Evolutionary conservation across 768 basidiomycete genomes (phyloP).

Genomic region (Tricholoma hemisulphureum): DNA sequence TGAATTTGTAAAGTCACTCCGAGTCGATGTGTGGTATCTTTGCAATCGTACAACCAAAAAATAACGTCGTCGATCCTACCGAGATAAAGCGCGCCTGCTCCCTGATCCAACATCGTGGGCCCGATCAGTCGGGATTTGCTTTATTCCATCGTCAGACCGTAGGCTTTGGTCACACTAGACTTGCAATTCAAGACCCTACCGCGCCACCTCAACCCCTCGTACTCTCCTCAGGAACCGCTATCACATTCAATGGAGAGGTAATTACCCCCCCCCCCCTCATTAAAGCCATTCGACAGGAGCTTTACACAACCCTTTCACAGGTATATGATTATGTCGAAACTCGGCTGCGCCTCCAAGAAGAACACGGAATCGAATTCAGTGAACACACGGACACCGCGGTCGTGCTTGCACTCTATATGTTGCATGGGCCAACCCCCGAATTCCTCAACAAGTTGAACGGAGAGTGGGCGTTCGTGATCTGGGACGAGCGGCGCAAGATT

Average conservation of each 20-base stretch:
- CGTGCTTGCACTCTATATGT: background rate
- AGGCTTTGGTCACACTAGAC: background rate
- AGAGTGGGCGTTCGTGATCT: background rate
- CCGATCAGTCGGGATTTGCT: background rate
- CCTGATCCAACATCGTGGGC: background rate
- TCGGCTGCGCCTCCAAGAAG: background rate
- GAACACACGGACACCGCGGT: background rate
- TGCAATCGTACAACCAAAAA: background rate
- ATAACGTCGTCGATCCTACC: background rate
- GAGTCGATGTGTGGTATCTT: conserved; percentile 1
- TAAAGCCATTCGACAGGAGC: background rate
- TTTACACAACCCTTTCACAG: background rate
- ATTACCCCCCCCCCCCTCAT: too few species aligned
- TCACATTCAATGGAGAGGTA: background rate
- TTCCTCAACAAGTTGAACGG: background rate
- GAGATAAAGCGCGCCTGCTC: background rate
- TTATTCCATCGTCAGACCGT: background rate
- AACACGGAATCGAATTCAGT: background rate
- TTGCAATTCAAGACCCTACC: background rate
- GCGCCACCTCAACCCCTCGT: background rate
- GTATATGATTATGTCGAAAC: background rate
- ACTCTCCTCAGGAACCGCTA: background rate
- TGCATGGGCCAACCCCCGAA: background rate
- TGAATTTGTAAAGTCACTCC: too few species aligned
- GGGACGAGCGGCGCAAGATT: background rate